phyloP scores from a whole-genome alignment of 1,284 basidiomycete genomes.

The Ganoderma sinense region DNA sequence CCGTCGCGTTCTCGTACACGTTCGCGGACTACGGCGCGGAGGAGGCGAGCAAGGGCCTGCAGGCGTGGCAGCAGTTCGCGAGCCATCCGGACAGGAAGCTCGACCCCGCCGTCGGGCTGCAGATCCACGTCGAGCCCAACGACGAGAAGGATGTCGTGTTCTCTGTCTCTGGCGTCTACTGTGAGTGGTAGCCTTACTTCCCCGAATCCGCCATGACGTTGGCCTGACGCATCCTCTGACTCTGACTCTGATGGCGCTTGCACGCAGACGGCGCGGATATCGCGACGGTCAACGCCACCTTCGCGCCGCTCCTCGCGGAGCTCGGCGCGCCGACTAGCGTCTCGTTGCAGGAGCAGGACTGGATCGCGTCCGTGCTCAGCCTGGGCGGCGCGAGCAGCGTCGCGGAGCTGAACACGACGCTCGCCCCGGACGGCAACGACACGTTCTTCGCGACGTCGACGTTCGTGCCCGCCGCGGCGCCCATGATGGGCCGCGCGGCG shows the following conservation, averaged over 20 bases:
- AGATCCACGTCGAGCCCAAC: constrained; percentile 10
- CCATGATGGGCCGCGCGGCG: no score
- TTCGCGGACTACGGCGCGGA: constrained; percentile 13
- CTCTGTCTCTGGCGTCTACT: constrained; percentile 16
- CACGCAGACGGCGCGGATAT: constrained; percentile 10
- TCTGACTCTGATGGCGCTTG: neutral
- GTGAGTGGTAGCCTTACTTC: constrained; percentile 1
- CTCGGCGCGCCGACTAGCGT: constrained; percentile 10
- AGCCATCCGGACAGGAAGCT: constrained; percentile 11
- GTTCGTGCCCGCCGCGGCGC: no score
- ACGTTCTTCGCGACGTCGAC: constrained; percentile 21
- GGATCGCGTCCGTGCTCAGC: constrained; percentile 19
- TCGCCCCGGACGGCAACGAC: constrained; percentile 10
- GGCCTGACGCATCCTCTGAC: neutral
- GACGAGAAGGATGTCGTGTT: constrained; percentile 1
- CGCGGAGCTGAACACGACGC: constrained; percentile 13
- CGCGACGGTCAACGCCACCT: constrained; percentile 21
- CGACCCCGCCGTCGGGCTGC: constrained; percentile 14
- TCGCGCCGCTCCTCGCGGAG: constrained; percentile 15
- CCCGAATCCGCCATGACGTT: neutral
- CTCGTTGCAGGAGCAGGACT: constrained; percentile 12
- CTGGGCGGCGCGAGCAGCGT: constrained; percentile 9
- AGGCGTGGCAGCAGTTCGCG: constrained; percentile 19
- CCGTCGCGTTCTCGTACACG: constrained; percentile 17
- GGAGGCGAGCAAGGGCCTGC: constrained; percentile 17